A percentile compares a stretch with the other conserved stretches of the same genome.
Conservation (phyloP, 1,284 basidiomycete species). For the Malassezia obtusa region DNA sequence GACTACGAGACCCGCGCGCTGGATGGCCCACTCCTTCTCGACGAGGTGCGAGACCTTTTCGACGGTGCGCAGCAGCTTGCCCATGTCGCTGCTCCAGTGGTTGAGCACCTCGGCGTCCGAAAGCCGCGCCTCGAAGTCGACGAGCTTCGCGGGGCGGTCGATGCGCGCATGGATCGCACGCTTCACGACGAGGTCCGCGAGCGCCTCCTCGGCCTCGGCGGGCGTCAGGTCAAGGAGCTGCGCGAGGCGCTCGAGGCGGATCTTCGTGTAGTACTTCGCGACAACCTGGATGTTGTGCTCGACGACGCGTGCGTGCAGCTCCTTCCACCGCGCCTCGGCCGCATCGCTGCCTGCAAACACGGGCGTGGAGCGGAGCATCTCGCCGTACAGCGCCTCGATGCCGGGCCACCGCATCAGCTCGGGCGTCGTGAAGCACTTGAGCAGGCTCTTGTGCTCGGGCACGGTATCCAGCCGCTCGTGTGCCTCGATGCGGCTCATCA, state of each 20-base stretch:
- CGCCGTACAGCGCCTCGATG: slow-evolving; percentile 81
- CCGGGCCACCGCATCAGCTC: slow-evolving; percentile 98
- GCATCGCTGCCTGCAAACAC: slow-evolving; percentile 59
- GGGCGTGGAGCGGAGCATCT: slow-evolving; percentile 65
- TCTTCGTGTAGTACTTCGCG: slow-evolving; percentile 85
- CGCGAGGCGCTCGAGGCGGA: slow-evolving; percentile 71
- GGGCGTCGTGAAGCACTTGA: slow-evolving; percentile 90
- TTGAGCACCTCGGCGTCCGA: slow-evolving; percentile 60
- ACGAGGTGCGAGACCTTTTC: slow-evolving; percentile 45
- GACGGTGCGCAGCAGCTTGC: slow-evolving; percentile 57
- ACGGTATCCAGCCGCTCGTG: slow-evolving; percentile 63
- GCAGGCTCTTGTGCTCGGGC: slow-evolving; percentile 79
- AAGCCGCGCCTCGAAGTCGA: slow-evolving; percentile 57
- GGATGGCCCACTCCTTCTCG: slow-evolving; percentile 44
- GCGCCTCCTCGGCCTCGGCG: slow-evolving; percentile 72
- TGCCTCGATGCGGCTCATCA: slow-evolving; percentile 74
- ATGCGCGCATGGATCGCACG: slow-evolving; percentile 79
- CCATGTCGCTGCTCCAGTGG: slow-evolving; percentile 91
- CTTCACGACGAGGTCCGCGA: slow-evolving; percentile 83
- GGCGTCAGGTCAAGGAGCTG: slow-evolving; percentile 75
- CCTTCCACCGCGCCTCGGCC: slow-evolving; percentile 77
- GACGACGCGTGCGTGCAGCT: slow-evolving; percentile 86
- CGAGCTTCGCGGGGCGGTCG: slow-evolving; percentile 79
- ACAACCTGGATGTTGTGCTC: slow-evolving; percentile 98
- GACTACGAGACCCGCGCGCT: slow-evolving; percentile 34